Percentiles rank a stretch among this genome's conserved stretches.
Evolutionary conservation across 2,329 filamentous ascomycete genomes (phyloP).

Genomic region (Xylaria sp.): DNA sequence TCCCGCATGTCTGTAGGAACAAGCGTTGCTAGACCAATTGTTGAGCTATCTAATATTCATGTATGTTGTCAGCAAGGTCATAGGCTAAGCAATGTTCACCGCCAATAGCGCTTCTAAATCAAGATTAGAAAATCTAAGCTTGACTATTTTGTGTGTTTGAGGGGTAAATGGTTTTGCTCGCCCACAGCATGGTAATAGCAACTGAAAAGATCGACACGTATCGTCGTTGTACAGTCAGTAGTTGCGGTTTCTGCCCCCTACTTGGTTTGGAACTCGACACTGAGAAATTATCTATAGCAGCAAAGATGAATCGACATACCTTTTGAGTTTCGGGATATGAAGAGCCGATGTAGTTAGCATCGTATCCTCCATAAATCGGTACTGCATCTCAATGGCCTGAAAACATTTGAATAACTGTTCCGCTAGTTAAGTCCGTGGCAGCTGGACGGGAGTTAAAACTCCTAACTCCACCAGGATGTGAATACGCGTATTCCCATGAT

Average conservation of each 20-base stretch:
- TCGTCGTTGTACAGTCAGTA: background rate
- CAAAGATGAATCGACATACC: background rate
- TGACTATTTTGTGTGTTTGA: background rate
- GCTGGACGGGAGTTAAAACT: background rate
- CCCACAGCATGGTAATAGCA: background rate
- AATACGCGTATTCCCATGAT: constrained; percentile 28
- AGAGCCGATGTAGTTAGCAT: background rate
- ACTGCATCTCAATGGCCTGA: background rate
- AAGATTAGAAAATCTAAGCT: background rate
- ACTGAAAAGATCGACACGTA: background rate
- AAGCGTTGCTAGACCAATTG: background rate
- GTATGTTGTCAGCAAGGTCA: background rate
- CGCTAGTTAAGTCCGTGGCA: constrained; percentile 5
- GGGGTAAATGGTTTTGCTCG: background rate
- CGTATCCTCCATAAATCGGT: background rate
- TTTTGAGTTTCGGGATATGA: background rate
- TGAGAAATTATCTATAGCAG: background rate
- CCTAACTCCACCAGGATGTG: constrained; percentile 14
- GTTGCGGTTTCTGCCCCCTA: background rate
- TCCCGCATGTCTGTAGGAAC: no score
- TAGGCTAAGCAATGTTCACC: background rate
- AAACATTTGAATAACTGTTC: background rate
- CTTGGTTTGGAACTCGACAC: background rate
- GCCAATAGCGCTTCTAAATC: background rate
- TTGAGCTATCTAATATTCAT: background rate